These are phyloP conservation scores for Suillus subaureus DNA, from an alignment of 768 basidiomycete genomes.

Conservation along the genomic window DNA sequence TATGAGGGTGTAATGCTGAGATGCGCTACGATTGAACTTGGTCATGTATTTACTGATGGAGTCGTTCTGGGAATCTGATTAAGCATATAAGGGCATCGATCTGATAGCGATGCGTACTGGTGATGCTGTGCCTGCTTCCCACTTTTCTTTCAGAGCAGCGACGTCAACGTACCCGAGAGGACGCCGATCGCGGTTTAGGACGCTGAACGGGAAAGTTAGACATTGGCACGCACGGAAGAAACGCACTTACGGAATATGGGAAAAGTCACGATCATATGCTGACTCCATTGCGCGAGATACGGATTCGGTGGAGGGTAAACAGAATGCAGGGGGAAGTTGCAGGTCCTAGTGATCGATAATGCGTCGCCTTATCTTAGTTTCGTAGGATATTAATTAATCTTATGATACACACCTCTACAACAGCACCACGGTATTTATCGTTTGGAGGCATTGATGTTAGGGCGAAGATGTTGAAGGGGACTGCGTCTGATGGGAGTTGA, in stretches of 20 bases:
- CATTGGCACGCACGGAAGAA: background rate
- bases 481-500: slow-evolving; percentile 6
- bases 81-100: background rate
- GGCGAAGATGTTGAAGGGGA: slow-evolving; percentile 1
- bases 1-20: slow-evolving; percentile 75
- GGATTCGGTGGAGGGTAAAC: slow-evolving; percentile 69
- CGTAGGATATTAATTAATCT: background rate
- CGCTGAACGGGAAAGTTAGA: slow-evolving; percentile 43
- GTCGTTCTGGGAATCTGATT: slow-evolving; percentile 54
- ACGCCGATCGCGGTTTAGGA: slow-evolving; percentile 69
- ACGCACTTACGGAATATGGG: slow-evolving; percentile 78
- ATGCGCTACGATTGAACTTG: slow-evolving; percentile 67
- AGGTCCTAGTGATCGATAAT: slow-evolving; percentile 51
- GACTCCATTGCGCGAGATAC: slow-evolving; percentile 79
- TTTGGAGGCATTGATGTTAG: slow-evolving; percentile 14
- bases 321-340: slow-evolving; percentile 86
- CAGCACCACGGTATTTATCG: slow-evolving; percentile 83
- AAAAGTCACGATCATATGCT: slow-evolving; percentile 94
- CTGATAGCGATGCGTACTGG: slow-evolving; percentile 50
- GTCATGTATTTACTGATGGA: slow-evolving; percentile 71
- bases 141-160: slow-evolving; percentile 69
- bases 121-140: slow-evolving; percentile 72
- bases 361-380: slow-evolving; percentile 7
- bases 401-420: slow-evolving; percentile 68
- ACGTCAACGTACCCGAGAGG: slow-evolving; percentile 89